Conservation (phyloP, 208 protist genomes). For the Borovskyia barvae region DNA sequence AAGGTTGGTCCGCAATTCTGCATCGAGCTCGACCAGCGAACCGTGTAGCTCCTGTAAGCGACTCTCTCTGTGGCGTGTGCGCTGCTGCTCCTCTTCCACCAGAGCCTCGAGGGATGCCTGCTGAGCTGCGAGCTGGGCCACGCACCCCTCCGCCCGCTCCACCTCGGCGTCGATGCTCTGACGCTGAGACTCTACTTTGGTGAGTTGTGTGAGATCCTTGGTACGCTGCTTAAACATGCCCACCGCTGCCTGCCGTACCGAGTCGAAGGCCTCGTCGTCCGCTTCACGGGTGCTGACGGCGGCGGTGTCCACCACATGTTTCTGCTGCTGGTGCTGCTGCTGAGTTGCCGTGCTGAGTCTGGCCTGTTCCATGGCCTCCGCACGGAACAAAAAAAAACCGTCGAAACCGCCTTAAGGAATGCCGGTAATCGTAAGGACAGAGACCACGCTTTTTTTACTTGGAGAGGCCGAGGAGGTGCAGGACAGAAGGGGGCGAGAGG, state of each 20-base stretch:
- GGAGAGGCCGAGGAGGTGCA: too few relatives aligned
- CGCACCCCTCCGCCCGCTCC: conserved; percentile 27
- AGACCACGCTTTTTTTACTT: too few relatives aligned
- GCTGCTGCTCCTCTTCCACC: conserved; percentile 55
- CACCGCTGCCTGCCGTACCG: conserved; percentile 62
- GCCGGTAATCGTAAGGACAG: too few relatives aligned
- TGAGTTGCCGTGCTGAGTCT: neutral
- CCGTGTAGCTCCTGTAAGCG: conserved; percentile 45
- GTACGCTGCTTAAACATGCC: conserved; percentile 84
- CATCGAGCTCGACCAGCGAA: conserved; percentile 46
- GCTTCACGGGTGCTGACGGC: neutral
- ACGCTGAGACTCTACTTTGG: conserved; percentile 28
- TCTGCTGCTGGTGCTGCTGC: conserved; percentile 15
- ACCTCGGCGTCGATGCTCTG: conserved; percentile 21
- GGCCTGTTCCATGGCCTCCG: conserved; percentile 5
- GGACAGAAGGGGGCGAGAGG: too few relatives aligned
- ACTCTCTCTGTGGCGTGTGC: conserved; percentile 40
- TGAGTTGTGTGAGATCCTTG: conserved; percentile 73
- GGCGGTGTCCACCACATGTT: conserved; percentile 1
- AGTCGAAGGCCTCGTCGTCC: conserved; percentile 55
- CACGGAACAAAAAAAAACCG: too few relatives aligned
- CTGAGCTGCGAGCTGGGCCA: conserved; percentile 39
- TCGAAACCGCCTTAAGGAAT: too few relatives aligned
- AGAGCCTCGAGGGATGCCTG: conserved; percentile 52
- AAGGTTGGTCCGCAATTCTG: conserved; percentile 39